Percentiles rank a stretch among this genome's conserved stretches.
phyloP scores from a whole-genome alignment of 1,284 basidiomycete species.

The Trichosporon coremiiforme region DNA sequence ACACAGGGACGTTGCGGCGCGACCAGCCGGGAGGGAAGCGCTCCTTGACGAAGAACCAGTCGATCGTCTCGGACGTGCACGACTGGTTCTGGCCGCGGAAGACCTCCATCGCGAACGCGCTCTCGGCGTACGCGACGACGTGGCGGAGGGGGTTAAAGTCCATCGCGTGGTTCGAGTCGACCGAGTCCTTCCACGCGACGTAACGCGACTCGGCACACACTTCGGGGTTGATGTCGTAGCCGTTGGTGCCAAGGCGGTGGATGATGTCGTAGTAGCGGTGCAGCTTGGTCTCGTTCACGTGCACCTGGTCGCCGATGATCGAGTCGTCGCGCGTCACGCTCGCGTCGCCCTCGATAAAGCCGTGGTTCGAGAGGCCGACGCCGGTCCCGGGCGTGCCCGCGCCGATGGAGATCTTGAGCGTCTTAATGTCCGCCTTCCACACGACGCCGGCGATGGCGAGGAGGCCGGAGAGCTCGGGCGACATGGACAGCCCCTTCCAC shows the following conservation, averaged over 20 bases:
- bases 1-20: slow-evolving; percentile 19
- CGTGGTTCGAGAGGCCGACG: slow-evolving; percentile 19
- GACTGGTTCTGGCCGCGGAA: slow-evolving; percentile 16
- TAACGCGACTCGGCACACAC: slow-evolving; percentile 15
- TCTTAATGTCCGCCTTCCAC: slow-evolving; percentile 20
- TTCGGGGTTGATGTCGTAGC: slow-evolving; percentile 11
- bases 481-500: slow-evolving; percentile 20
- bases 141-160: slow-evolving; percentile 23
- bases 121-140: slow-evolving; percentile 25
- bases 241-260: slow-evolving; percentile 14
- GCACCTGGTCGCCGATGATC: slow-evolving; percentile 5
- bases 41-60: slow-evolving; percentile 22
- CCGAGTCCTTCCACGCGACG: slow-evolving; percentile 12
- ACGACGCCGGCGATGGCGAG: slow-evolving; percentile 12
- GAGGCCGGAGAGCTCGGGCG: slow-evolving; percentile 20
- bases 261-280: slow-evolving; percentile 1
- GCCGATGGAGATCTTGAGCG: slow-evolving; percentile 20
- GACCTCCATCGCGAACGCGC: slow-evolving; percentile 21
- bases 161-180: slow-evolving; percentile 19
- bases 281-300: slow-evolving; percentile 7
- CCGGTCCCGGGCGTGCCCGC: slow-evolving; percentile 1
- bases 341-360: slow-evolving; percentile 25
- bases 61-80: no score
- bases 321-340: slow-evolving; percentile 22
- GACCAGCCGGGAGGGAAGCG: slow-evolving; percentile 25